Base-by-base conservation (phyloP, 225 moss, liverwort and hornwort genomes). In the Lunularia cruciata region DNA sequence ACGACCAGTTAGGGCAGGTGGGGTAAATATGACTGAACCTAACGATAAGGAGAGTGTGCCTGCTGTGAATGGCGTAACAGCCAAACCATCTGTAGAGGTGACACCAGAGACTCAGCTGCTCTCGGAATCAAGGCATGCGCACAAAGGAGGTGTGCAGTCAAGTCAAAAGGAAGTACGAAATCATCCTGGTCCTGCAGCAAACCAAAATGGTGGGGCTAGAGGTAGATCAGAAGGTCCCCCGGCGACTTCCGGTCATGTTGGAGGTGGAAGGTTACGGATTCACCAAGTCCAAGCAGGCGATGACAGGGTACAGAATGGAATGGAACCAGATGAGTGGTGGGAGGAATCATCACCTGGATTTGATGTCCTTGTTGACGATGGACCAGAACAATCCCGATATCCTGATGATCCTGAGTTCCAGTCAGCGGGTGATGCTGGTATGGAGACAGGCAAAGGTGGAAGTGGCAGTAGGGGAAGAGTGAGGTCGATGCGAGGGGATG, bases 341-440 rank as follows among this genome's bases (percentile, higher is more conserved):
- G 86, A 87, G 64, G 86, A 87, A 67, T 87, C 86, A 12, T 87
- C 86, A 65, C 86, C 86, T 58, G 86, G 84, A 66, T 87, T 87
- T 75, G 86, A 87, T 81, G 86, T 87, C n/a, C 81, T 87, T 72
- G 86, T 87, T 71, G 81, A 87, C 56, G 84, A 81, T 70, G 86
- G 81, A 7, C 86, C 86, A 38, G 86, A 86, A 61, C 83, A 77
- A 46, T 72, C 83, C 16, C 73, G 75, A 16, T 87, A 87, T 56
- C 75, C 72, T 76, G 86, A 84, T 76, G 83, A 86, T 63, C 71
- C 76, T 58, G 77, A 80, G 31, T 77, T 81, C 65, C 68, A 77
- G 67, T 65, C 72, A 70, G 74, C 55, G 23, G 75, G 76, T 72
- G 83, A 86, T 37, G 72, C 69, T 71, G 83, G 73, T 58, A 31